Conservation (phyloP, 2,329 filamentous ascomycete species). For the Cyphellophora europaea region DNA sequence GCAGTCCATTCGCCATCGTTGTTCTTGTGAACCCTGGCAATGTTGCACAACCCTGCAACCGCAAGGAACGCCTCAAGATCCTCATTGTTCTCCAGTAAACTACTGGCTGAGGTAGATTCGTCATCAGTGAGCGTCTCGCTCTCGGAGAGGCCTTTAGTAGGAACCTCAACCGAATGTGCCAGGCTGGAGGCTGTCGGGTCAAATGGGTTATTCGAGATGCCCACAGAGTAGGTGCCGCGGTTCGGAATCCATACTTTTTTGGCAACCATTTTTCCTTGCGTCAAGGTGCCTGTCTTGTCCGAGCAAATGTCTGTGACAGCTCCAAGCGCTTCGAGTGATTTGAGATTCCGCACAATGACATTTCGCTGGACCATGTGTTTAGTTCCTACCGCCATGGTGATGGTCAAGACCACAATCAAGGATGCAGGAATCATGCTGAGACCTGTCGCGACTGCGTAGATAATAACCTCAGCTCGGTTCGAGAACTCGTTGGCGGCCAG, state of each 20-base stretch:
- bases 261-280: slow-evolving; percentile 54
- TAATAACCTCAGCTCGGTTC: slow-evolving; percentile 50
- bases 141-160: too few species aligned
- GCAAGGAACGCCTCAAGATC: slow-evolving; percentile 49
- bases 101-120: slow-evolving; percentile 12
- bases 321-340: slow-evolving; percentile 46
- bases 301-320: slow-evolving; percentile 44
- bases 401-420: slow-evolving; percentile 52
- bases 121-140: too few species aligned
- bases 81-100: slow-evolving; percentile 37
- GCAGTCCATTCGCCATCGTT: slow-evolving; percentile 49
- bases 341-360: slow-evolving; percentile 43
- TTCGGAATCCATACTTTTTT: slow-evolving; percentile 51
- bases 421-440: slow-evolving; percentile 53
- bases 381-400: slow-evolving; percentile 51
- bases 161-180: slow-evolving; percentile 28
- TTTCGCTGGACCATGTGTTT: slow-evolving; percentile 42
- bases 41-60: slow-evolving; percentile 55
- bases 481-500: slow-evolving; percentile 54
- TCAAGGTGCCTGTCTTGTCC: slow-evolving; percentile 45
- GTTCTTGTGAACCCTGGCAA: slow-evolving; percentile 51
- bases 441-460: slow-evolving; percentile 52
- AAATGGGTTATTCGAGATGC: slow-evolving; percentile 46
- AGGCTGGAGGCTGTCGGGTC: slow-evolving; percentile 46
- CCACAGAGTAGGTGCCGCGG: slow-evolving; percentile 48